Evolutionary conservation across 1,139 yeast genomes (phyloP), one percentile per base, ranked within the genome.

Genomic region (Scheffersomyces quercinus): DNA sequence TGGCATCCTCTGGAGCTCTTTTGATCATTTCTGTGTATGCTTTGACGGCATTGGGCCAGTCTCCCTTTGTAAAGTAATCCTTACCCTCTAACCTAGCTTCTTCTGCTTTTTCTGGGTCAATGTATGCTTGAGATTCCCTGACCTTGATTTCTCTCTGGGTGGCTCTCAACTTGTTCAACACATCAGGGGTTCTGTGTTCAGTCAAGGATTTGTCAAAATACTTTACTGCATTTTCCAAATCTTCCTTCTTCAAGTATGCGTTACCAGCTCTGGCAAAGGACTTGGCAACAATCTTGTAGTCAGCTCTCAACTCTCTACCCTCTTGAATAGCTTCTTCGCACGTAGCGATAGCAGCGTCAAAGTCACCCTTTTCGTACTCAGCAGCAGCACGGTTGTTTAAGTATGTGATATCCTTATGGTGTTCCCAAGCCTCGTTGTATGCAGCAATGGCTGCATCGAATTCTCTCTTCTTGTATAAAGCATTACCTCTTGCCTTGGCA

Each of bases 311-410:
- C 53, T 86, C 95, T 70, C 97, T 82, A 52, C 97, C 97, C 63
- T 87, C 82, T 39, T 88, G 97, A 50, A 93, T 79, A 13, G 99
- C 98, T 45, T 73, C 70, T 54, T 81, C 72, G 67, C 97, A 86
- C 5, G 98, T 88, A 45, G 76, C 69, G 52, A 93, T 86, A 33
- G 97, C 91, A 12, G 83, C 70, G 46, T 89, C 96, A 58, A 81
- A 88, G 59, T 90, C 97, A 47, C 95, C 97, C 67, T 91, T 90
- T 70, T 95, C 99, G 59, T 70, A 93, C 67, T 93, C 97, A 28
- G 99, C 99, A 43, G 99, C 99, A 31, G 99, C 95, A 60, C 95
- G 83, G 76, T 95, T 95, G 74, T 93, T 95, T 63, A 95, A 77
- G 66, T 87, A 95, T 1, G 99, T 93, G 59, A 93, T 88, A 61